phyloP scores from a whole-genome alignment of 176 grass and related monocot species.

The Oryza coarctata region DNA sequence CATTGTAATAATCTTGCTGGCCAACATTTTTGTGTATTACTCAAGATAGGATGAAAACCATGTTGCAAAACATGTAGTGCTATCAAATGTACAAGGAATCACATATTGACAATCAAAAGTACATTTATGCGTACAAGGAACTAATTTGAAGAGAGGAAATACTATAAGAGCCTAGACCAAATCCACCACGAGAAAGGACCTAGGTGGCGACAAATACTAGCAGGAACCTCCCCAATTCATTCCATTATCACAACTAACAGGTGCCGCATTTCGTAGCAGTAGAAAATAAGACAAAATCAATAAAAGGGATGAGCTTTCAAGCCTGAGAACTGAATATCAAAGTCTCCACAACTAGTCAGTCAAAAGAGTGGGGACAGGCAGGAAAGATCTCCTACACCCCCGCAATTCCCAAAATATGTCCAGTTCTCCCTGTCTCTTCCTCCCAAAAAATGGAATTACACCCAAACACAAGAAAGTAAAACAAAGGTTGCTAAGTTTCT shows the following conservation, averaged over 20 bases:
- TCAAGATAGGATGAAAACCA: neutral
- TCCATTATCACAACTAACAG: neutral
- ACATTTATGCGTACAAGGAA: neutral
- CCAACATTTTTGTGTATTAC: neutral
- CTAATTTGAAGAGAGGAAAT: neutral
- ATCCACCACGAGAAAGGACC: neutral
- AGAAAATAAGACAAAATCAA: neutral
- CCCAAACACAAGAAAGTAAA: neutral
- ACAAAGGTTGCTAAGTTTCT: neutral
- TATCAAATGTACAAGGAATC: neutral
- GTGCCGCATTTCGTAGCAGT: neutral
- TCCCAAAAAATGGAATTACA: neutral
- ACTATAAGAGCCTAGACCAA: neutral
- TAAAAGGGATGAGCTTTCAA: neutral
- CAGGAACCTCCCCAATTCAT: neutral
- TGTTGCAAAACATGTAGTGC: neutral
- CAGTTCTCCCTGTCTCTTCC: neutral
- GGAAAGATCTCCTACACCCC: neutral
- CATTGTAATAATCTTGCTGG: neutral
- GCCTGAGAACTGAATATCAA: neutral
- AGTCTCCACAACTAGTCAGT: neutral
- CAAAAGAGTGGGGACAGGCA: constrained; percentile 18
- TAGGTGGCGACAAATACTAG: neutral
- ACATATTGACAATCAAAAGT: neutral
- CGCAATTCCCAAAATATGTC: neutral